A percentile compares a stretch with the other conserved stretches of the same genome.
These are phyloP conservation scores for Xylaria flabelliformis DNA, from an alignment of 495 filamentous ascomycete genomes.

Conservation along the genomic window DNA sequence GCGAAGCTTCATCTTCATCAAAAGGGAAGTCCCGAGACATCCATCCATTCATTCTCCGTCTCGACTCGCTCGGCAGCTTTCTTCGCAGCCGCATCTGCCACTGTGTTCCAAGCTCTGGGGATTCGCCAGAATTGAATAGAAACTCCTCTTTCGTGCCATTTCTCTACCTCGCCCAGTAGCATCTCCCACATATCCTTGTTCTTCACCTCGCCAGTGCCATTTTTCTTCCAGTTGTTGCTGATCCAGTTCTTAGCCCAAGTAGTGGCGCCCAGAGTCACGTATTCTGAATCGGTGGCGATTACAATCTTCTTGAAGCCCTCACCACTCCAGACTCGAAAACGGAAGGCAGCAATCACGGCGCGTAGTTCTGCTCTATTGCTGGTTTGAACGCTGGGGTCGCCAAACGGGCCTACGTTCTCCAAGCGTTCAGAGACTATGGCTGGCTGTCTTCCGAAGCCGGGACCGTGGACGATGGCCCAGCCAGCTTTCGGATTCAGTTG, in stretches of 20 bases:
- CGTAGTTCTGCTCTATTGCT: conserved; percentile 53
- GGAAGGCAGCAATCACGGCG: conserved; percentile 48
- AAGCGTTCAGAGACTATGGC: conserved; percentile 34
- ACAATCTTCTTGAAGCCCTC: conserved; percentile 50
- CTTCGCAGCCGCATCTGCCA: conserved; percentile 52
- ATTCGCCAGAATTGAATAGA: conserved; percentile 53
- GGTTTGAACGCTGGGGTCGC: conserved; percentile 38
- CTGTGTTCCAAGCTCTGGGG: conserved; percentile 45
- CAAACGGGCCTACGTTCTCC: conserved; percentile 45
- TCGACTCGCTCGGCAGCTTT: conserved; percentile 31
- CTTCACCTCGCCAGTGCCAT: conserved; percentile 34
- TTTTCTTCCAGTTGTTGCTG: conserved; percentile 46
- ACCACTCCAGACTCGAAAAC: conserved; percentile 42
- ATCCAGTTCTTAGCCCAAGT: conserved; percentile 50
- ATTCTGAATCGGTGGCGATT: conserved; percentile 56
- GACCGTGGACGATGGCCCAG: conserved; percentile 45
- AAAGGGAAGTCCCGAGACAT: not conserved
- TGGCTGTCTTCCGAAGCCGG: conserved; percentile 2
- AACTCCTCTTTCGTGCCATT: conserved; percentile 31
- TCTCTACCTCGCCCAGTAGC: conserved; percentile 46
- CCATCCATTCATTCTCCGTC: not conserved
- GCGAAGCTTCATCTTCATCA: no score
- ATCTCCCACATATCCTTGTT: conserved; percentile 54
- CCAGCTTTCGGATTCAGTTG: conserved; percentile 41
- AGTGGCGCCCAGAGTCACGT: conserved; percentile 49